Conservation (phyloP, 2,329 filamentous ascomycete genomes). For the Botrytis fragariae region DNA sequence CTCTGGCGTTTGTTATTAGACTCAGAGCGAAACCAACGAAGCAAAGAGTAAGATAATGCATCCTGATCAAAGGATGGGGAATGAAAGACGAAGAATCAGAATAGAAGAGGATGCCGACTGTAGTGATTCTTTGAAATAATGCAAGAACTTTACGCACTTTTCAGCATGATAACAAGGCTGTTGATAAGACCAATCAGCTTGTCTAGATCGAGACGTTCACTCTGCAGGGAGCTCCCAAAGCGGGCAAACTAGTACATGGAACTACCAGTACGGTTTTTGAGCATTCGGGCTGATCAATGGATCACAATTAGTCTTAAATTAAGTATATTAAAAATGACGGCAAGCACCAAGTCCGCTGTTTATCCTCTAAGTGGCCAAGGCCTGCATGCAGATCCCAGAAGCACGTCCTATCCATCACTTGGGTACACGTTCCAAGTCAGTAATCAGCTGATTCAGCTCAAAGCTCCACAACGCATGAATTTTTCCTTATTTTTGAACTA, state of each 20-base stretch:
- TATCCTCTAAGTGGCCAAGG: background rate
- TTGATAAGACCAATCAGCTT: background rate
- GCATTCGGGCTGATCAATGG: slow-evolving; percentile 10
- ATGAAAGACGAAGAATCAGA: background rate
- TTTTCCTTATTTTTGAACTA: background rate
- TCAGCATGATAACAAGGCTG: background rate
- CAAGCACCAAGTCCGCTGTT: background rate
- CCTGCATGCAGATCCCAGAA: background rate
- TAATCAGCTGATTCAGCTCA: background rate
- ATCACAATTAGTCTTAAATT: background rate
- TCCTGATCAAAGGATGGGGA: background rate
- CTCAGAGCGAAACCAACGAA: background rate
- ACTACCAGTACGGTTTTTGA: background rate
- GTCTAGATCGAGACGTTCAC: background rate
- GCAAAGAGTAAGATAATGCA: background rate
- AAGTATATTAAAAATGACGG: background rate
- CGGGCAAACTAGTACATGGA: background rate
- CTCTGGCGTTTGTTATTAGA: background rate
- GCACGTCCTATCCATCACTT: background rate
- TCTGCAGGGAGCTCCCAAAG: background rate
- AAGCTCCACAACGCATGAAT: background rate
- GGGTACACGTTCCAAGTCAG: background rate
- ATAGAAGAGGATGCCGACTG: background rate
- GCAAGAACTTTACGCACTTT: background rate
- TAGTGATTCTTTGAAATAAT: background rate